phyloP scores from a whole-genome alignment of 495 filamentous ascomycete species.

The Neurospora tetraspora region DNA sequence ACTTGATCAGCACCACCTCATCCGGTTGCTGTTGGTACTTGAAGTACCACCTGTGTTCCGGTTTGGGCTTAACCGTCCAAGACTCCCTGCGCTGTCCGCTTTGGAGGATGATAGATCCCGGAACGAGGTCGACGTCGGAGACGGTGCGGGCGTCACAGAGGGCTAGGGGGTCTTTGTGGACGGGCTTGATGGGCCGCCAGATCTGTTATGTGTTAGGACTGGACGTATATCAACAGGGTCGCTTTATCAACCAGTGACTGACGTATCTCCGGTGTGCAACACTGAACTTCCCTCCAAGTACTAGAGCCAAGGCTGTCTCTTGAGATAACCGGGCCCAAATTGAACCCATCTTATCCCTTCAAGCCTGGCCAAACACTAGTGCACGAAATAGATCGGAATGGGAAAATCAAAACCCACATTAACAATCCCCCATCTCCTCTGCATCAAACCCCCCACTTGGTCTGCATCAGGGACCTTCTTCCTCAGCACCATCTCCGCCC shows the following conservation, averaged over 20 bases:
- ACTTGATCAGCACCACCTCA: slow-evolving; percentile 59
- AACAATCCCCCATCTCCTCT: slow-evolving; percentile 58
- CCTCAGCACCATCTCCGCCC: slow-evolving; percentile 43
- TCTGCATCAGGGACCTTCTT: slow-evolving; percentile 44
- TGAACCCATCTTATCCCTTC: not conserved
- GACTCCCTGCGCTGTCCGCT: slow-evolving; percentile 52
- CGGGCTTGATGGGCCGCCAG: slow-evolving; percentile 62
- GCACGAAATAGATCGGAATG: too few species aligned
- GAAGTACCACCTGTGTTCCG: slow-evolving; percentile 63
- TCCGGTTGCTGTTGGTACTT: slow-evolving; percentile 57
- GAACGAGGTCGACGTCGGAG: slow-evolving; percentile 54
- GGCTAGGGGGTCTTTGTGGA: slow-evolving; percentile 52
- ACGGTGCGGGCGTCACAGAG: slow-evolving; percentile 54
- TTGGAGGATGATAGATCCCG: slow-evolving; percentile 63
- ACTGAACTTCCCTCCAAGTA: not conserved
- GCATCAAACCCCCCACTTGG: slow-evolving; percentile 28
- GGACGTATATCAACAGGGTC: not conserved
- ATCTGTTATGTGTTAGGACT: slow-evolving; percentile 16
- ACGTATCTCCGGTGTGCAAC: not conserved
- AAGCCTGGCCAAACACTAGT: not conserved
- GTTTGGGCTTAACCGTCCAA: slow-evolving; percentile 49
- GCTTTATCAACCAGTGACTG: not conserved
- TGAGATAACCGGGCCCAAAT: not conserved
- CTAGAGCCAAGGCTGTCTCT: not conserved
- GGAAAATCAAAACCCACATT: slow-evolving; percentile 32